Evolutionary conservation across 2,329 filamentous ascomycete species (phyloP).

Genomic region (Pleoardoris graminearum): DNA sequence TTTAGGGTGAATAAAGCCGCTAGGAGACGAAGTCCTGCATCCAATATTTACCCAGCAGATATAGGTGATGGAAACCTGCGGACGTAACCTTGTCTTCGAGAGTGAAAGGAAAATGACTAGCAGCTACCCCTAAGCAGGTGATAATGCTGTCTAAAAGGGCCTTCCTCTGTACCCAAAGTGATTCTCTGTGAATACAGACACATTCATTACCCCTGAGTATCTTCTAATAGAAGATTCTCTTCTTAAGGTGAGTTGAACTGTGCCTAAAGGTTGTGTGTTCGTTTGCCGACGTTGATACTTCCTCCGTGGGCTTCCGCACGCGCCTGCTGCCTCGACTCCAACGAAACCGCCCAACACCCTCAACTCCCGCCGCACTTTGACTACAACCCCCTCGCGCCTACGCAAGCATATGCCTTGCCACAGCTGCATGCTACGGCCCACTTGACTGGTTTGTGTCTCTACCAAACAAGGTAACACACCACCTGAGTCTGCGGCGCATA

Average conservation of each 20-base stretch:
- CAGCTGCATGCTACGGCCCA: not conserved
- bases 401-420: not conserved
- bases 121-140: conserved; percentile 1
- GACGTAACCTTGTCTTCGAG: not conserved
- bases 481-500: conserved; percentile 2
- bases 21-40: not conserved
- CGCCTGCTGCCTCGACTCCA: not conserved
- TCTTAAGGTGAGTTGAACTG: not conserved
- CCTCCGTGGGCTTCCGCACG: not conserved
- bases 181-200: not conserved
- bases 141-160: conserved; percentile 1
- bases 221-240: not conserved
- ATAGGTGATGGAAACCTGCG: conserved; percentile 1
- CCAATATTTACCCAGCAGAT: not conserved
- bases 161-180: conserved; percentile 1
- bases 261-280: not conserved
- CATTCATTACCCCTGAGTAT: not conserved
- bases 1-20: not conserved
- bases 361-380: conserved; percentile 1
- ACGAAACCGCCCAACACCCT: not conserved
- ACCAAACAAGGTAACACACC: not conserved
- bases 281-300: not conserved
- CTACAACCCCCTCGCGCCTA: not conserved
- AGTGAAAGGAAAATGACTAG: conserved; percentile 8
- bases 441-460: not conserved